Percentiles rank a stretch among this genome's conserved stretches.
Evolutionary conservation across 129 eudicot species (phyloP).

Genomic region (Saussurea involucrata): DNA sequence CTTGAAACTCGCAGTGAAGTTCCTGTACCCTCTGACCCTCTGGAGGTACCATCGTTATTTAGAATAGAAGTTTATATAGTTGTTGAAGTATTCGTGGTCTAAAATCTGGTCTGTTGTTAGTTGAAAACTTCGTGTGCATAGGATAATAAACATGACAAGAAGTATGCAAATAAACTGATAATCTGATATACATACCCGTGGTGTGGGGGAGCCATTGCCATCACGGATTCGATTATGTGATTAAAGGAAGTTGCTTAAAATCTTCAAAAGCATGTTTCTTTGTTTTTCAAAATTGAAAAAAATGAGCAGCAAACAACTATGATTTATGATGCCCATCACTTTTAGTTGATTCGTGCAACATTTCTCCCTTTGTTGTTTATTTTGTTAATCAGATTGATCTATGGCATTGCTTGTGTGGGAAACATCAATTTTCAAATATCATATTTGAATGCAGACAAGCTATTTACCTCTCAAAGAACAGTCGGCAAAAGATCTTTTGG

Average conservation of each 20-base stretch:
- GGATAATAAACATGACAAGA: background rate
- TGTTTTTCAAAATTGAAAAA: background rate
- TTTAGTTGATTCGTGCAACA: background rate
- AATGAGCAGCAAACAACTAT: background rate
- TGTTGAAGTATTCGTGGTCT: background rate
- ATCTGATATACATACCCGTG: background rate
- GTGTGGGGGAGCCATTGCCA: background rate
- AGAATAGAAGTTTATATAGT: background rate
- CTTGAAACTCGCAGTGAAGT: constrained; percentile 30
- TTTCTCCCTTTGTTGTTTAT: background rate
- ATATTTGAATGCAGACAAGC: background rate
- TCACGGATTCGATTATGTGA: background rate
- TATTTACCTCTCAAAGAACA: background rate
- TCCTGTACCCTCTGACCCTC: constrained; percentile 71
- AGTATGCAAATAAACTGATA: background rate
- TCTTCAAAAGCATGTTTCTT: background rate
- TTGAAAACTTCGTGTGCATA: background rate
- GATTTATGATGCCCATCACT: background rate
- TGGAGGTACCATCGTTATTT: constrained; percentile 54
- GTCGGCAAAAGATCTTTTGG: background rate
- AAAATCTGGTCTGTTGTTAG: background rate
- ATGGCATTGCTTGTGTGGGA: background rate
- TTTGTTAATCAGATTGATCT: background rate
- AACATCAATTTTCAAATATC: background rate
- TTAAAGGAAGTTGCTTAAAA: background rate